phyloP scores from a whole-genome alignment of 371 early-diverging fungal species.

The Entomophthora muscae region DNA sequence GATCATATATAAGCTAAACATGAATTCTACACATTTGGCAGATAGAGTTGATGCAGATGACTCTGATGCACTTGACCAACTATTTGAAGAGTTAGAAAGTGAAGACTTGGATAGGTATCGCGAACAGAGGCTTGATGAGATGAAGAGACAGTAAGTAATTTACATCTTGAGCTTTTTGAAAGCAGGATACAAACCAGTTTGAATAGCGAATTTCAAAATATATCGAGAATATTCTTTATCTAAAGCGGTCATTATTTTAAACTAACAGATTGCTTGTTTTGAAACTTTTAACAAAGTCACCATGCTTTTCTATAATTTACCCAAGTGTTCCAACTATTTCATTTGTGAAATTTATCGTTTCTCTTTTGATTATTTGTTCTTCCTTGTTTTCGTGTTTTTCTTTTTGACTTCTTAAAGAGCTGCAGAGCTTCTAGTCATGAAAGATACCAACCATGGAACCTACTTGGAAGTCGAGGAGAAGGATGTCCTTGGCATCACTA shows the following conservation, averaged over 20 bases:
- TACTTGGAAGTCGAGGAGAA: slow-evolving; percentile 73
- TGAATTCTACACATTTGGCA: not conserved
- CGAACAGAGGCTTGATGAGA: not conserved
- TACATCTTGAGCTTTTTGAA: no score
- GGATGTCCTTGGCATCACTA: slow-evolving; percentile 68
- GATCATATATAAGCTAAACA: no score
- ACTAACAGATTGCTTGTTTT: no score
- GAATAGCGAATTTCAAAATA: no score
- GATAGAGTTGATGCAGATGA: slow-evolving; percentile 8
- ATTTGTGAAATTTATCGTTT: no score
- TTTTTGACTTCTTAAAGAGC: slow-evolving; percentile 20
- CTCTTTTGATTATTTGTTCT: no score
- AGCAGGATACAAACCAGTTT: no score
- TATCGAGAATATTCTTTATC: no score
- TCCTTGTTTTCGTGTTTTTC: not conserved
- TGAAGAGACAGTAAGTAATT: not conserved
- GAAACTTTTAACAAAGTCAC: no score
- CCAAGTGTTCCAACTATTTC: no score
- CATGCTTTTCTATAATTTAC: no score
- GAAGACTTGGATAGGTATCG: not conserved
- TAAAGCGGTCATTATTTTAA: no score
- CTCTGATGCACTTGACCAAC: not conserved
- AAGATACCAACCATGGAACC: slow-evolving; percentile 50
- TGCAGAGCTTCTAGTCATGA: slow-evolving; percentile 34
- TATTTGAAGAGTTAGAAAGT: slow-evolving; percentile 1